Evolutionary conservation across 805 yeast genomes (phyloP), one percentile per base, ranked within the genome.

Genomic region (Candida ipomoeae): DNA sequence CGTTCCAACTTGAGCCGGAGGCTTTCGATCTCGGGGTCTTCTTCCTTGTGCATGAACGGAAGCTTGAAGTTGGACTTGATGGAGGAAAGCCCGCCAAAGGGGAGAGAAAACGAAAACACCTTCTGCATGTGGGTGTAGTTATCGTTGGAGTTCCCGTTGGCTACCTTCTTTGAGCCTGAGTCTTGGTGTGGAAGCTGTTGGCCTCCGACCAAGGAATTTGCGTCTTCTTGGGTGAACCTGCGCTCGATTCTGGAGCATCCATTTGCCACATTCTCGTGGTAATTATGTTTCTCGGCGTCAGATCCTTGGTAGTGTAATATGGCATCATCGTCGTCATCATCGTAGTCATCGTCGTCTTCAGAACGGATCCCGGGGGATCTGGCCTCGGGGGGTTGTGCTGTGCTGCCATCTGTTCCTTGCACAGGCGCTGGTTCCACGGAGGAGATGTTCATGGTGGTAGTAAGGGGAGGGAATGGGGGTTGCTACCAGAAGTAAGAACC

Each of bases 101-200:
- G 87, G 47, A 83, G 69, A 17, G 84, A 76, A 55, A 83, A 82
- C 37, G 80, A 71, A 53, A 81, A 81, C 43, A 80, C 75, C 57
- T 73, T 75, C 46, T 70, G 74, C 11, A 26, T n/a, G 34, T 44
- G 23, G 6, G 39, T 14, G 40, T 23, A 23, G 40, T 23, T 21
- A 33, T 44, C 46, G 21, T 15, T 26, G 17, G 23, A 18, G 36
- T 17, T 13, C 6, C n/a, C 26, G 14, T 10, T 7, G 26, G 35
- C 45, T 14, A 36, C 26, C 38, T 42, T 42, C 38, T 42, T 42
- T 18, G 55, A 7, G 15, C 20, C 31, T 29, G 36, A 6, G 14
- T 6, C 14, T 14, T 26, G 29, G 15, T 13, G 26, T 13, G 70
- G 46, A 51, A 67, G 70, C 32, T 55, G 34, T 44, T 55, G 55